Evolutionary conservation across 2,329 filamentous ascomycete genomes (phyloP).

Genomic region (Chaetomiaceae sp.): DNA sequence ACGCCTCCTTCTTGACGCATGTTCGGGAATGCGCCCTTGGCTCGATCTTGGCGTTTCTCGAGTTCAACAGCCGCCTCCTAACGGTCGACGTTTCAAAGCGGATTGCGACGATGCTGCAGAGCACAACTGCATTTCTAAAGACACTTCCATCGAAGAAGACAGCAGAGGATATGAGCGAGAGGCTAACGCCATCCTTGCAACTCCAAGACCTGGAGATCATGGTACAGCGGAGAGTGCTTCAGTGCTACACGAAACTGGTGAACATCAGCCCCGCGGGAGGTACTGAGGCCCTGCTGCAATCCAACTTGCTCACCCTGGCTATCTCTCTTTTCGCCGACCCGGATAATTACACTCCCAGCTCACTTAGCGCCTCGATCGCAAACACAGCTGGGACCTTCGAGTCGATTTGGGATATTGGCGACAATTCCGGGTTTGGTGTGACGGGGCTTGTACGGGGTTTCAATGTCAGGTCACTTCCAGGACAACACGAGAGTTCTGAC

Average conservation of each 20-base stretch:
- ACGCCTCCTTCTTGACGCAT: slow-evolving; percentile 89
- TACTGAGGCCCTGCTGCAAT: slow-evolving; percentile 81
- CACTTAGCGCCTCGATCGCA: slow-evolving; percentile 85
- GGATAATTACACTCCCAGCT: slow-evolving; percentile 79
- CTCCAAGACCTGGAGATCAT: slow-evolving; percentile 87
- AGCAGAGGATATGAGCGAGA: slow-evolving; percentile 79
- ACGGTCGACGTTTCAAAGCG: slow-evolving; percentile 93
- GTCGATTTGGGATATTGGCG: slow-evolving; percentile 88
- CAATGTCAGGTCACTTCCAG: slow-evolving; percentile 64
- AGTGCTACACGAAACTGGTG: slow-evolving; percentile 90
- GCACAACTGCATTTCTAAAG: slow-evolving; percentile 84
- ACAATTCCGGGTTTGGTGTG: slow-evolving; percentile 92
- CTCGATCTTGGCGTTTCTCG: slow-evolving; percentile 84
- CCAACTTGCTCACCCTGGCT: slow-evolving; percentile 83
- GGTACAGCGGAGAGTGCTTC: slow-evolving; percentile 86
- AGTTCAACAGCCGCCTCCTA: slow-evolving; percentile 86
- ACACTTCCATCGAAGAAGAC: slow-evolving; percentile 78
- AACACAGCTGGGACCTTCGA: slow-evolving; percentile 87
- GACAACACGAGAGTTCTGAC: slow-evolving; percentile 56
- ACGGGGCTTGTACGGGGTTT: slow-evolving; percentile 80
- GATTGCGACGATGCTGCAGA: slow-evolving; percentile 90
- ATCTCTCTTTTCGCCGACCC: slow-evolving; percentile 92
- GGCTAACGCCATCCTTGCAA: slow-evolving; percentile 79
- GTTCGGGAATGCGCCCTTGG: slow-evolving; percentile 92
- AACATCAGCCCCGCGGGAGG: slow-evolving; percentile 81